Conservation (phyloP, 441 rosid genomes). For the Daphne laureola region DNA sequence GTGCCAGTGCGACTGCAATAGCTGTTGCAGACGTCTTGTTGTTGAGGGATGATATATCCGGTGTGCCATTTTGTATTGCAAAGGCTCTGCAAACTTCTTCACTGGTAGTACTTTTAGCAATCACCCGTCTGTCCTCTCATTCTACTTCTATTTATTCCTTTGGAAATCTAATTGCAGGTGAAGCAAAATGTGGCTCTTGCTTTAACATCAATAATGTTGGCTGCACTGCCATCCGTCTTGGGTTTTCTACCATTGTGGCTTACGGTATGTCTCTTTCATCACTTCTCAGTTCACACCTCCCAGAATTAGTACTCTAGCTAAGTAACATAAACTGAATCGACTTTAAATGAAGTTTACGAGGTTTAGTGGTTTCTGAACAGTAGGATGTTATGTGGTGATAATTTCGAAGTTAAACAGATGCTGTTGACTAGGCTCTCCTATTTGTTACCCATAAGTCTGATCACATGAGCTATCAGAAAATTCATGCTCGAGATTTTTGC, state of each 20-base stretch:
- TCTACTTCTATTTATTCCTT: conserved; percentile 9
- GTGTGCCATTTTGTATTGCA: conserved; percentile 78
- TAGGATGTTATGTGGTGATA: too few species aligned
- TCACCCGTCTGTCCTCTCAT: background rate
- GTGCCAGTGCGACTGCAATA: conserved; percentile 92
- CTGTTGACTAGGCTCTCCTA: too few species aligned
- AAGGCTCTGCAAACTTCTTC: conserved; percentile 81
- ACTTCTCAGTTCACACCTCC: background rate
- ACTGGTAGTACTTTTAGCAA: conserved; percentile 35
- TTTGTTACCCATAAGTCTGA: too few species aligned
- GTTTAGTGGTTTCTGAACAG: too few species aligned
- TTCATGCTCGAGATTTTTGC: too few species aligned
- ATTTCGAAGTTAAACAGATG: too few species aligned
- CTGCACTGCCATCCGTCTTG: conserved; percentile 74
- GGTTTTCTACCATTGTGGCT: conserved; percentile 85
- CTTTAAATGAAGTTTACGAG: too few species aligned
- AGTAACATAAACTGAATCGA: too few species aligned
- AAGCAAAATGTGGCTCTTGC: conserved; percentile 88
- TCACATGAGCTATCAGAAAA: too few species aligned
- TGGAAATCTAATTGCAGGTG: conserved; percentile 35
- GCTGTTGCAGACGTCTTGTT: conserved; percentile 83
- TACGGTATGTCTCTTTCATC: conserved; percentile 41
- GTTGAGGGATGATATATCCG: conserved; percentile 63
- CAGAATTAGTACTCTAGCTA: background rate
- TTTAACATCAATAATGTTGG: conserved; percentile 58